Evolutionary conservation across 306 rosid species (phyloP), one percentile per base, ranked within the genome.

Genomic region (Psophocarpus tetragonolobus): DNA sequence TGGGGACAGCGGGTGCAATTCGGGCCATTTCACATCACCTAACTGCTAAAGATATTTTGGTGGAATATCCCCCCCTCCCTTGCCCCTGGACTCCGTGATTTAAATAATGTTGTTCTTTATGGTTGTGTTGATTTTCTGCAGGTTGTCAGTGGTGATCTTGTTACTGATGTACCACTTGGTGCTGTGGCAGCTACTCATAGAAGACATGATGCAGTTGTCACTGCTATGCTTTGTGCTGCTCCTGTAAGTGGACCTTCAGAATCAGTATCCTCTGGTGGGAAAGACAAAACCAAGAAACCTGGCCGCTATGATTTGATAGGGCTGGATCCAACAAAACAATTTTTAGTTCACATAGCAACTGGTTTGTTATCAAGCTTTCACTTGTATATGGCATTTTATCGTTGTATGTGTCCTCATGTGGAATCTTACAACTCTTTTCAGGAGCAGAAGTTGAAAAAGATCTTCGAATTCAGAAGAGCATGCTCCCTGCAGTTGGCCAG

Each of bases 61-160:
- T 91, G 71, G 57, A 66, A 71, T 69, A 44, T 39, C 74, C 54
- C 62, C 69, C 66, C 70, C 35, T 73, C 32, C 21, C 36, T 33
- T 24, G 54, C 42, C 63, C 45, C 6, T n/a, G 21, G 6, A 36
- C 36, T 69, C 36, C 77, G 66, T 35, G 74, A 24, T 84, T 35
- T 67, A 12, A 32, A 54, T 51, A 15, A 51, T 44, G 67, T 45
- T 48, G 47, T 80, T 75, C 36, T 54, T 56, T 62, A 83, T 81
- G 82, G 80, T 51, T 36, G 29, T 67, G 71, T 66, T 81, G 18
- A 71, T 48, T 61, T 83, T 83, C 72, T 86, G 88, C 96, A 96
- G 99, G 93, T 92, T 85, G 91, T 96, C 68, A 92, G 94, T 77
- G 99, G 99, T 32, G 99, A 96, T 88, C 91, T 96, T 87, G 94